A percentile compares a stretch with the other conserved stretches of the same genome.
These are phyloP conservation scores for Scheffersomyces amazonensis DNA, from an alignment of 805 yeast genomes.

Conservation along the genomic window DNA sequence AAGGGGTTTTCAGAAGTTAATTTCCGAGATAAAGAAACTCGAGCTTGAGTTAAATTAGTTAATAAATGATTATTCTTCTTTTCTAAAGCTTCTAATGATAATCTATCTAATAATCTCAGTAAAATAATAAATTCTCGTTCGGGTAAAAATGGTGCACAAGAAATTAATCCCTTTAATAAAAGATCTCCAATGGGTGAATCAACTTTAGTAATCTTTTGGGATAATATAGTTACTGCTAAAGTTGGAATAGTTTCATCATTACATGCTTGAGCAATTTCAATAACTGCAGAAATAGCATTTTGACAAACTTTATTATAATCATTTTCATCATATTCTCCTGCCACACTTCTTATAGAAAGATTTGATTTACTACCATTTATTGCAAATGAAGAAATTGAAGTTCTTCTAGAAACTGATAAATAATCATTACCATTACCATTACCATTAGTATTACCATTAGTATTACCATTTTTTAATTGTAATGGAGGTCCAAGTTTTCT, in stretches of 20 bases:
- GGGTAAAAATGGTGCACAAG: constrained; percentile 58
- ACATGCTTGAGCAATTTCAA: constrained; percentile 63
- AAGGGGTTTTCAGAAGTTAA: constrained; percentile 43
- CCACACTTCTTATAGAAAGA: not conserved
- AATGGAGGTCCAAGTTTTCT: constrained; percentile 16
- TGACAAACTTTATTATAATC: constrained; percentile 46
- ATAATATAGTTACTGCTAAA: constrained; percentile 74
- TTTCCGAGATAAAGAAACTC: constrained; percentile 41
- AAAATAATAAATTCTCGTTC: constrained; percentile 68
- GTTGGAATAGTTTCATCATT: constrained; percentile 71
- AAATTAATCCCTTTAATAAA: constrained; percentile 60
- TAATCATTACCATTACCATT: constrained; percentile 1
- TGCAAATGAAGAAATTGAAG: constrained; percentile 5
- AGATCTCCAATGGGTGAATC: constrained; percentile 53
- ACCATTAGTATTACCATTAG: not conserved
- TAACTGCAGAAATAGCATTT: constrained; percentile 67
- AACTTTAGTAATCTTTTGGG: constrained; percentile 61
- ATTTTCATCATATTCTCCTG: constrained; percentile 20
- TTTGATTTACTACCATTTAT: constrained; percentile 1
- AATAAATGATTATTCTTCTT: constrained; percentile 36
- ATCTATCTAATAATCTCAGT: constrained; percentile 53
- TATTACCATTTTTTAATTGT: no score
- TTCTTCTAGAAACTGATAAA: constrained; percentile 7
- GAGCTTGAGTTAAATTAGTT: constrained; percentile 46
- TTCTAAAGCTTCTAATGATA: constrained; percentile 44